phyloP scores from a whole-genome alignment of 306 rosid species.

The Vigna angularis region DNA sequence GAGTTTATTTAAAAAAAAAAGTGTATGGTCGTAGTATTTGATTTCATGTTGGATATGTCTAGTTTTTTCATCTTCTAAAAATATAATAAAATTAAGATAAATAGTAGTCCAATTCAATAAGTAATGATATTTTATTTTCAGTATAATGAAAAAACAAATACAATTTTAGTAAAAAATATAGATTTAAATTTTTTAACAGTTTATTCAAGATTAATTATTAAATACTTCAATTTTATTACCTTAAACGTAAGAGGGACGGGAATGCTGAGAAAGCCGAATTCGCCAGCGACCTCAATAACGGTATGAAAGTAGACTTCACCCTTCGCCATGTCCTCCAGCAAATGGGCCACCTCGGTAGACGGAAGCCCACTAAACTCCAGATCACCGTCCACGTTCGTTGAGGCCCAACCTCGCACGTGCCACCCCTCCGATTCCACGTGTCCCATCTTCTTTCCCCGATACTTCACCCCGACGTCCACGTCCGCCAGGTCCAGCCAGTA shows the following conservation, averaged over 20 bases:
- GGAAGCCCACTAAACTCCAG: slow-evolving; percentile 56
- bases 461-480: slow-evolving; percentile 67
- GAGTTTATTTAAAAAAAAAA: too few relatives aligned
- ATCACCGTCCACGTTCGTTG: slow-evolving; percentile 68
- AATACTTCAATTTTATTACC: slow-evolving; percentile 39
- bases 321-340: slow-evolving; percentile 76
- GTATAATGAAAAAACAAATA: too few relatives aligned
- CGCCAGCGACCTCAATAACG: slow-evolving; percentile 54
- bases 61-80: too few relatives aligned
- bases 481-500: slow-evolving; percentile 54
- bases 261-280: slow-evolving; percentile 56
- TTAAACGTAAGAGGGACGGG: slow-evolving; percentile 49
- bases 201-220: too few relatives aligned
- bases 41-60: too few relatives aligned
- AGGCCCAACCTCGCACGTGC: slow-evolving; percentile 66
- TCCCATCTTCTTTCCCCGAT: slow-evolving; percentile 74
- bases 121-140: too few relatives aligned
- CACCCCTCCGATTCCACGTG: slow-evolving; percentile 62
- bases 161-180: too few relatives aligned
- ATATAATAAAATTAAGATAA: too few relatives aligned
- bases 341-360: slow-evolving; percentile 57
- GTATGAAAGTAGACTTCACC: slow-evolving; percentile 69
- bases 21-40: too few relatives aligned
- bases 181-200: too few relatives aligned
- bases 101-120: too few relatives aligned